Evolutionary conservation across 2,329 filamentous ascomycete genomes (phyloP), one percentile per base, ranked within the genome.

Genomic region (Talaromyces funiculosus): DNA sequence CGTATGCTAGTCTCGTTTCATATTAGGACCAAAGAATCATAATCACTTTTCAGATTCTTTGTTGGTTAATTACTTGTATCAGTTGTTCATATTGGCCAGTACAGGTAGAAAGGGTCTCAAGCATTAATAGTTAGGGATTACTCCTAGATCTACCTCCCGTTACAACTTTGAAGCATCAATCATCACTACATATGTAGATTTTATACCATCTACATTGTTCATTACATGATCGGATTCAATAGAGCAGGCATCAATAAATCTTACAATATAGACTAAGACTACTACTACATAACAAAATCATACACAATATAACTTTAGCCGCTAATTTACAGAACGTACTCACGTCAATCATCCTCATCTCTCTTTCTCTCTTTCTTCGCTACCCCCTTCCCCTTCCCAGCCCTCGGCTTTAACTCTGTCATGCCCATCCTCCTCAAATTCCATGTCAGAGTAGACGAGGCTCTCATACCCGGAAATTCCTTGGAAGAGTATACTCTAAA

Each of bases 401-500:
- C 3, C 72, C 75, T 70, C 3, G 73, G 75, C 59, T 77, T 77
- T 62, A 76, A 67, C 59, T 78, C 76, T 45, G 70, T 68, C 57
- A 76, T 74, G 4, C 76, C 76, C 47, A 78, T 65, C 37, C 71
- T 68, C 63, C 76, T 78, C 62, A 78, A 63, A 10, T 72, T 70
- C 61, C 71, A 71, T 0, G 74, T 71, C 26, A 78, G 63, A 61
- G 67, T 64, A 5, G 75, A 75, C 12, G 76, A 77, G 49, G 75
- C 69, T 42, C 66, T 65, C 76, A 78, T 77, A 0, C 76, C 76
- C 0, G 76, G 76, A 49, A 78, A 78, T 62, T 78, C 74, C 60
- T 78, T 78, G 1, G 76, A 75, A 4, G 73, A 68, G 64, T 72
- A 78, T 3, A 78, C 76, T 24, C 70, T 70, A 57, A 78, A 78